These are phyloP conservation scores for Bremia lactucae DNA, from an alignment of 352 stramenopile species.

Conservation along the genomic window DNA sequence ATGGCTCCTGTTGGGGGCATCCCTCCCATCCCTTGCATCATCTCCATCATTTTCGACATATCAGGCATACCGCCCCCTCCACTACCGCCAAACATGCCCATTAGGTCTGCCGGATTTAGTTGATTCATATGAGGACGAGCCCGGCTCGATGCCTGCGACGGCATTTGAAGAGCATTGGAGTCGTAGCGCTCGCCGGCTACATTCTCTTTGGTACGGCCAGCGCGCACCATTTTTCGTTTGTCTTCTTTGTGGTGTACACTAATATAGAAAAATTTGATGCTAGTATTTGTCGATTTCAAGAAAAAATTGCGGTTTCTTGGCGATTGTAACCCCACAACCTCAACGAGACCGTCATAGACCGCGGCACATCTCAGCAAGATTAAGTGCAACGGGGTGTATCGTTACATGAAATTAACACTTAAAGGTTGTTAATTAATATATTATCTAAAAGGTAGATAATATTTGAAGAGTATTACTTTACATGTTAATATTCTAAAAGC, in stretches of 20 bases:
- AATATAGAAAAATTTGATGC: too few relatives aligned
- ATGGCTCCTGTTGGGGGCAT: conserved; percentile 38
- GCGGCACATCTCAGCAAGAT: too few relatives aligned
- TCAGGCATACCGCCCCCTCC: conserved; percentile 36
- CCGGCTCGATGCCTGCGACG: conserved; percentile 13
- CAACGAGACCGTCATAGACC: too few relatives aligned
- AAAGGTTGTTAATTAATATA: too few relatives aligned
- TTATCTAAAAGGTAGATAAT: too few relatives aligned
- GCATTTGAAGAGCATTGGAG: conserved; percentile 55
- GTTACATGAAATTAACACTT: too few relatives aligned
- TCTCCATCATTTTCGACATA: conserved; percentile 53
- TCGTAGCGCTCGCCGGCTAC: conserved; percentile 77
- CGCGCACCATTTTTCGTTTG: conserved; percentile 40
- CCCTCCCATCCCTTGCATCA: conserved; percentile 38
- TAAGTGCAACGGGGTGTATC: too few relatives aligned
- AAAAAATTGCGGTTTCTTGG: too few relatives aligned
- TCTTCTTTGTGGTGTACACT: conserved; percentile 5
- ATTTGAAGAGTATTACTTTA: too few relatives aligned
- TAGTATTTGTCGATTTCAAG: too few relatives aligned
- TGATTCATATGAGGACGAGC: conserved; percentile 24
- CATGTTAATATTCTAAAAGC: too few relatives aligned
- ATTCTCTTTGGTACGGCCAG: conserved; percentile 63
- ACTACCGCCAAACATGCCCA: conserved; percentile 35
- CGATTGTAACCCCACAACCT: too few relatives aligned
- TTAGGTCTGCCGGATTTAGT: conserved; percentile 45